These are phyloP conservation scores for Kurtzmaniella quercitrusa DNA, from an alignment of 1,139 yeast genomes.

Conservation along the genomic window DNA sequence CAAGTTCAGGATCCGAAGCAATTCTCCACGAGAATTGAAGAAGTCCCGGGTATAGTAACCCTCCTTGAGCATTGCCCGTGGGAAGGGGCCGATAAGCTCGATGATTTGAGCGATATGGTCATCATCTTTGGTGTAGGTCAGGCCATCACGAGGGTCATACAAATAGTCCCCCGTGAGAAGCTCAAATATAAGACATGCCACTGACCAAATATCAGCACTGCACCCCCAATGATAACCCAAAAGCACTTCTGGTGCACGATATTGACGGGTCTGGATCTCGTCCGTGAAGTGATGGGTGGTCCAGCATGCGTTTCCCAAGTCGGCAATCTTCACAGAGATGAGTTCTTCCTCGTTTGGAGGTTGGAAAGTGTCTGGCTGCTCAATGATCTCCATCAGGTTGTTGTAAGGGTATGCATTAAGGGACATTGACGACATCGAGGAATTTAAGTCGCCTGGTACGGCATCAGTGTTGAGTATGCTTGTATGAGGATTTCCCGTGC, in stretches of 20 bases:
- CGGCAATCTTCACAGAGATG: conserved; percentile 47
- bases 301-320: conserved; percentile 51
- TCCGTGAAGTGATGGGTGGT: conserved; percentile 47
- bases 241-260: conserved; percentile 44
- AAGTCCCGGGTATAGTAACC: conserved; percentile 41
- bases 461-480: neutral
- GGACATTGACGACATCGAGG: conserved; percentile 42
- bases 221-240: conserved; percentile 51
- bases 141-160: conserved; percentile 46
- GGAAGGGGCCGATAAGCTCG: conserved; percentile 43
- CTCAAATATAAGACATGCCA: conserved; percentile 45
- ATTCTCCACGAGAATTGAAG: conserved; percentile 47
- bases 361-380: conserved; percentile 4
- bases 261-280: conserved; percentile 48
- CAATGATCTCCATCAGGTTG: conserved; percentile 4
- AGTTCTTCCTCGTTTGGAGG: conserved; percentile 38
- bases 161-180: conserved; percentile 46
- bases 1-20: conserved; percentile 53
- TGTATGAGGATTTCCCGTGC: neutral
- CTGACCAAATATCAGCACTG: conserved; percentile 46
- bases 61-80: conserved; percentile 40
- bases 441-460: conserved; percentile 23
- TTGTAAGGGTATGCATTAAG: conserved; percentile 12
- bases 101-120: conserved; percentile 49
- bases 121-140: conserved; percentile 43